phyloP scores from a whole-genome alignment of 495 filamentous ascomycete species.

The Xylaria cubensis region DNA sequence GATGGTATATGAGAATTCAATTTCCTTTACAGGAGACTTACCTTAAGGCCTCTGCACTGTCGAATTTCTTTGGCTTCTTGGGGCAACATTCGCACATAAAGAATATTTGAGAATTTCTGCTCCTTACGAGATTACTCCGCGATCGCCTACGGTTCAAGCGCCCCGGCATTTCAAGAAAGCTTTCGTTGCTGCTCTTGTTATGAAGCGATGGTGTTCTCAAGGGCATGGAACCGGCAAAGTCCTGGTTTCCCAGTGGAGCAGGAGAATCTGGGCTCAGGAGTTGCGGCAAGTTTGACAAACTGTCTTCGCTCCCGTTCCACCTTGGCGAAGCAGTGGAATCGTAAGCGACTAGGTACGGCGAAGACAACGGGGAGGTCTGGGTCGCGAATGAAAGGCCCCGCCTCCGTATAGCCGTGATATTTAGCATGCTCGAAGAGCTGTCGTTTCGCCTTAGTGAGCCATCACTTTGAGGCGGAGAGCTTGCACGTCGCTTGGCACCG shows the following conservation, averaged over 20 bases:
- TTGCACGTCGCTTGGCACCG: constrained; percentile 33
- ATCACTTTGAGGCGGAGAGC: constrained; percentile 32
- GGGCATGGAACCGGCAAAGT: constrained; percentile 17
- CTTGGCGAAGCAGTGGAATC: constrained; percentile 31
- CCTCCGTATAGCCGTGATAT: constrained; percentile 28
- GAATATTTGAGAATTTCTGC: background rate
- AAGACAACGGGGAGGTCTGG: background rate
- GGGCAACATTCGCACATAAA: constrained; percentile 5
- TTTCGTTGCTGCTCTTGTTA: constrained; percentile 38
- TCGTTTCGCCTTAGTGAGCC: constrained; percentile 31
- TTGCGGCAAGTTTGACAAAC: constrained; percentile 31
- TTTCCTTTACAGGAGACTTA: background rate
- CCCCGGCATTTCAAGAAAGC: constrained; percentile 35
- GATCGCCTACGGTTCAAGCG: background rate
- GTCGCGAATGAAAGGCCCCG: constrained; percentile 32
- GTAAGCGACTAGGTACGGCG: constrained; percentile 32
- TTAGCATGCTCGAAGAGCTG: constrained; percentile 36
- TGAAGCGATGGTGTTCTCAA: constrained; percentile 30
- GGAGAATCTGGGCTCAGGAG: constrained; percentile 30
- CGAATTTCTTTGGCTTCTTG: background rate
- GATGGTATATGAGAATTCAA: background rate
- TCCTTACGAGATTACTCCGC: background rate
- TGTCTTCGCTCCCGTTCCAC: constrained; percentile 35
- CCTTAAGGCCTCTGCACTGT: background rate
- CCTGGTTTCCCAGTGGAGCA: background rate